A percentile compares a stretch with the other conserved stretches of the same genome.
phyloP scores from a whole-genome alignment of 2,329 filamentous ascomycete species.

The Mycosphaerella sp. region DNA sequence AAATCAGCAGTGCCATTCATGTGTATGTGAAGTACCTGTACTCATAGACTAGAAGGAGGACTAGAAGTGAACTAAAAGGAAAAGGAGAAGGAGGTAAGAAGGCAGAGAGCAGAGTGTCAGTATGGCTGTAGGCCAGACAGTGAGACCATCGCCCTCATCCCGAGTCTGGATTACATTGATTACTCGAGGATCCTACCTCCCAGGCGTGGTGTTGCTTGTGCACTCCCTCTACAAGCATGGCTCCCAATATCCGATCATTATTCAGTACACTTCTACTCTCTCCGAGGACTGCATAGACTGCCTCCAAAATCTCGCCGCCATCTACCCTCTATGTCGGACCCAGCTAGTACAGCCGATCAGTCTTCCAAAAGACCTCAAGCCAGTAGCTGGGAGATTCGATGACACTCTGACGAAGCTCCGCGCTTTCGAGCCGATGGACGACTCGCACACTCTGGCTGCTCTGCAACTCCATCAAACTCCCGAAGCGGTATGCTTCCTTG shows the following conservation, averaged over 20 bases:
- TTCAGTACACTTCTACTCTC: conserved; percentile 45
- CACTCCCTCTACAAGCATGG: conserved; percentile 44
- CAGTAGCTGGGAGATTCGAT: conserved; percentile 47
- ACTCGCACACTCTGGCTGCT: neutral
- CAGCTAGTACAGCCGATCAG: conserved; percentile 21
- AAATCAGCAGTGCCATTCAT: too few species aligned
- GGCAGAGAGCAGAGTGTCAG: too few species aligned
- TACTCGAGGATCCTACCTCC: conserved; percentile 47
- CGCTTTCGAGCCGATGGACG: conserved; percentile 43
- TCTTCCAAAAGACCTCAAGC: conserved; percentile 15
- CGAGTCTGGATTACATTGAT: conserved; percentile 39
- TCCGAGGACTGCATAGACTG: conserved; percentile 39
- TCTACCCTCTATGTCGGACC: conserved; percentile 38
- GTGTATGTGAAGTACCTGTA: too few species aligned
- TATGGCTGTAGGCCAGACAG: too few species aligned
- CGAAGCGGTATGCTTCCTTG: conserved; percentile 46
- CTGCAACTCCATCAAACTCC: conserved; percentile 3
- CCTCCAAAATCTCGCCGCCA: conserved; percentile 36
- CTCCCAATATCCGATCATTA: conserved; percentile 44
- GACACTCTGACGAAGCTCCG: conserved; percentile 52
- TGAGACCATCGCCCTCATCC: neutral
- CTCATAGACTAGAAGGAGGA: too few species aligned
- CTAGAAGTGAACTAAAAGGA: too few species aligned
- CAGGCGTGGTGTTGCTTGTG: conserved; percentile 47
- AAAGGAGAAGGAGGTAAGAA: too few species aligned